Evolutionary conservation across 768 basidiomycete species (phyloP).

Genomic region (Agrocybe chaxingu): DNA sequence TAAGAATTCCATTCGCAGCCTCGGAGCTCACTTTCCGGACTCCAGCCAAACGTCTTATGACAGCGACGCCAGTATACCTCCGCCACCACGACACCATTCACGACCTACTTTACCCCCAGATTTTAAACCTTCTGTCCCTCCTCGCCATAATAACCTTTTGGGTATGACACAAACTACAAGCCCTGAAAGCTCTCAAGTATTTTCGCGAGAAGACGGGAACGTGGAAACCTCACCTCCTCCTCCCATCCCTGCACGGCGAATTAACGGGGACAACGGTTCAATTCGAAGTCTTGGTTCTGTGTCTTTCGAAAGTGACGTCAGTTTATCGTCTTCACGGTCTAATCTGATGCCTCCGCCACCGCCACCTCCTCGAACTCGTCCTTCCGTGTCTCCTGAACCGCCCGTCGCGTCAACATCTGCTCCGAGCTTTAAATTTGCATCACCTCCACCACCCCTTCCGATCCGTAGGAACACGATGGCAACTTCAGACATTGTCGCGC

Average conservation of each 20-base stretch:
- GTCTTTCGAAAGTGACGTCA: slow-evolving; percentile 10
- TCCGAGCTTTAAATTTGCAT: slow-evolving; percentile 11
- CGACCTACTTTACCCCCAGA: slow-evolving; percentile 7
- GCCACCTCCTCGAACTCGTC: slow-evolving; percentile 19
- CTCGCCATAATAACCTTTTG: no score
- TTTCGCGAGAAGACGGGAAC: not conserved
- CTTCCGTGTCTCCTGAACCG: slow-evolving; percentile 19
- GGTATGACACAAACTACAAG: no score
- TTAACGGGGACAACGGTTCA: not conserved
- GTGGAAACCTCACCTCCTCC: slow-evolving; percentile 27
- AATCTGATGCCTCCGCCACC: slow-evolving; percentile 19
- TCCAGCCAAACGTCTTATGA: slow-evolving; percentile 37
- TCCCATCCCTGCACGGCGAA: slow-evolving; percentile 15
- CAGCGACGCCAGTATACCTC: slow-evolving; percentile 6
- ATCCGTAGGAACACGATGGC: slow-evolving; percentile 32
- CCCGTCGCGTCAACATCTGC: slow-evolving; percentile 7
- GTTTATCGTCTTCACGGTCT: slow-evolving; percentile 6
- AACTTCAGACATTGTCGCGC: slow-evolving; percentile 15
- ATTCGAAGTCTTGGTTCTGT: not conserved
- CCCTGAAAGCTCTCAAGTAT: no score
- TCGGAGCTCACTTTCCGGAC: slow-evolving; percentile 25
- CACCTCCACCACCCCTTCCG: slow-evolving; percentile 46
- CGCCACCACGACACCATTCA: slow-evolving; percentile 1
- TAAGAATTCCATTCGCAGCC: slow-evolving; percentile 11
- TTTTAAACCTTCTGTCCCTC: no score